phyloP scores from a whole-genome alignment of 345 rosid genomes.

The Mallotus nudiflorus region DNA sequence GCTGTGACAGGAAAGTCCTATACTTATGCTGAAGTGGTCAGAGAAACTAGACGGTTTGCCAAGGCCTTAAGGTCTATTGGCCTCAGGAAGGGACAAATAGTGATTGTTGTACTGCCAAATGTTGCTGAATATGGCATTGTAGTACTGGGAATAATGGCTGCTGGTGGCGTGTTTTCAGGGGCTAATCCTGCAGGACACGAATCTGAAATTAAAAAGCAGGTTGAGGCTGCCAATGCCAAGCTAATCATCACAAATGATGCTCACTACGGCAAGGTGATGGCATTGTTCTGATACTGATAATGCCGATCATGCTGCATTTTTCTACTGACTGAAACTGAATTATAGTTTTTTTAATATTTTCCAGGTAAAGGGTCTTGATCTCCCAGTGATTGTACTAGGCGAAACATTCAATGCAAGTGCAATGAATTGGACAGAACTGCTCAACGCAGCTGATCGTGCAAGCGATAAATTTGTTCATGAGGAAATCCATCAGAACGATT shows the following conservation, averaged over 20 bases:
- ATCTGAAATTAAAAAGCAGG: slow-evolving; percentile 82
- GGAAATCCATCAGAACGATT: slow-evolving; percentile 55
- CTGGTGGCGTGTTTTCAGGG: slow-evolving; percentile 89
- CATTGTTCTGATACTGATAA: background rate
- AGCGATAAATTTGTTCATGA: slow-evolving; percentile 28
- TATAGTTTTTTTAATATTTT: background rate
- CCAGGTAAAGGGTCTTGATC: slow-evolving; percentile 59
- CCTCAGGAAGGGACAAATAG: slow-evolving; percentile 76
- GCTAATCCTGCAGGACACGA: slow-evolving; percentile 77
- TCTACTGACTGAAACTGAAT: background rate
- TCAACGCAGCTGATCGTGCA: slow-evolving; percentile 71
- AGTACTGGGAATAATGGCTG: slow-evolving; percentile 86
- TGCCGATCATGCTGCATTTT: background rate
- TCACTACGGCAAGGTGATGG: slow-evolving; percentile 61
- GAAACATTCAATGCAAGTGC: slow-evolving; percentile 52
- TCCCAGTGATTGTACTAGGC: slow-evolving; percentile 60
- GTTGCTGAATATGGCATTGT: slow-evolving; percentile 82
- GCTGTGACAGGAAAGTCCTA: slow-evolving; percentile 67
- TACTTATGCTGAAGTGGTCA: slow-evolving; percentile 63
- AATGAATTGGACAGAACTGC: slow-evolving; percentile 68
- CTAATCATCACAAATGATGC: slow-evolving; percentile 64
- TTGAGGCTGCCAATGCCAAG: slow-evolving; percentile 76
- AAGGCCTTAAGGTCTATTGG: slow-evolving; percentile 81
- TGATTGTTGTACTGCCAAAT: slow-evolving; percentile 83
- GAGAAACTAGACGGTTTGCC: slow-evolving; percentile 67